Evolutionary conservation across 2,329 filamentous ascomycete species (phyloP).

Genomic region (Colletotrichum sp.): DNA sequence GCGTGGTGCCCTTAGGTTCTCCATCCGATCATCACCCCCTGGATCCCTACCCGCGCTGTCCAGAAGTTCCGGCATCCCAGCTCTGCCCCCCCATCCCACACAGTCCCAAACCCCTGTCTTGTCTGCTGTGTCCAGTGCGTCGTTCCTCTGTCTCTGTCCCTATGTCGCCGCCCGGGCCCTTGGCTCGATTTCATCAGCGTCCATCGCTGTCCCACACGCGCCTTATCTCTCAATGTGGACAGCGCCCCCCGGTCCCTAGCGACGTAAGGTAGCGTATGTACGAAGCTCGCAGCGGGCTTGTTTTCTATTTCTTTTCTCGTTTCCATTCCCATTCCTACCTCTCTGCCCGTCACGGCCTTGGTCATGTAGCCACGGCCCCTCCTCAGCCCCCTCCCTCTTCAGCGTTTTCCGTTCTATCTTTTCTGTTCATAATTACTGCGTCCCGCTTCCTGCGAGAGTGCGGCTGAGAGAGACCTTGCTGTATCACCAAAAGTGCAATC

Average conservation of each 20-base stretch:
- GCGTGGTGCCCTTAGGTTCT: background rate
- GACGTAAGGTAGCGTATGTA: background rate
- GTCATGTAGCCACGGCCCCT: background rate
- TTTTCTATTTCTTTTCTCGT: constrained; percentile 14
- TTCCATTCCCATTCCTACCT: constrained; percentile 8
- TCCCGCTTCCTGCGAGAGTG: background rate
- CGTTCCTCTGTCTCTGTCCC: background rate
- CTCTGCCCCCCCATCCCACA: background rate
- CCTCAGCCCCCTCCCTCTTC: background rate
- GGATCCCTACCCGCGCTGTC: background rate
- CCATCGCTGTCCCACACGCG: constrained; percentile 13
- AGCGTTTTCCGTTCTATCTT: background rate
- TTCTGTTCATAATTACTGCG: background rate
- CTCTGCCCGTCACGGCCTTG: background rate
- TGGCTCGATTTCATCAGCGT: constrained; percentile 17
- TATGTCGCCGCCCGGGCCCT: constrained; percentile 5
- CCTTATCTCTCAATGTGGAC: constrained; percentile 13
- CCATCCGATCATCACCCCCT: background rate
- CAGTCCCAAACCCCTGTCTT: background rate
- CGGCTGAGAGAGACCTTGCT: background rate
- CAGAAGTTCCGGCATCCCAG: background rate
- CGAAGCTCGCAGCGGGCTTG: background rate
- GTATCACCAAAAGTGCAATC: background rate
- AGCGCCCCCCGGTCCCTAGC: constrained; percentile 3
- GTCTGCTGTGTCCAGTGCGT: background rate